Percentiles rank a stretch among this genome's conserved stretches.
These are phyloP conservation scores for Hypoxylon sp. DNA, from an alignment of 2,329 filamentous ascomycete species.

Conservation along the genomic window DNA sequence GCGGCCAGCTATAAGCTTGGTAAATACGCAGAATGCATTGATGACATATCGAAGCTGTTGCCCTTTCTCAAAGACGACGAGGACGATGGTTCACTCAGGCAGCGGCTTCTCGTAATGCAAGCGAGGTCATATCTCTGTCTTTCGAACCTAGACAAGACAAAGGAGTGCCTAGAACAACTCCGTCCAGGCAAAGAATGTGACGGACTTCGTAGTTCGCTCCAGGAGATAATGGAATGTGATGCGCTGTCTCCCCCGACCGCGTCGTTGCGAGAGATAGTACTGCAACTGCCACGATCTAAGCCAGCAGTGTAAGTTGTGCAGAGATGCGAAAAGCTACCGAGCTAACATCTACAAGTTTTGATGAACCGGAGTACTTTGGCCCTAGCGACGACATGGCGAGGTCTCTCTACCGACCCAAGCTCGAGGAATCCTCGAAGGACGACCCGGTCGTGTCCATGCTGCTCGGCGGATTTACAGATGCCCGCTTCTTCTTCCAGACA, in stretches of 20 bases:
- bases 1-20: slow-evolving; percentile 31
- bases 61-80: slow-evolving; percentile 5
- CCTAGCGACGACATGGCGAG: slow-evolving; percentile 26
- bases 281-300: slow-evolving; percentile 30
- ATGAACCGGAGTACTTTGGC: slow-evolving; percentile 23
- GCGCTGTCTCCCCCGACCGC: neutral
- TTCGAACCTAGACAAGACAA: slow-evolving; percentile 9
- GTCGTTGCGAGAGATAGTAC: slow-evolving; percentile 19
- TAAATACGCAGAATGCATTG: slow-evolving; percentile 25
- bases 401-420: slow-evolving; percentile 23
- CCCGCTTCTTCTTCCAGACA: slow-evolving; percentile 34
- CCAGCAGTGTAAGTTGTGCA: slow-evolving; percentile 21
- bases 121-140: slow-evolving; percentile 25
- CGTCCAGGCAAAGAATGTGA: slow-evolving; percentile 9
- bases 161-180: slow-evolving; percentile 8
- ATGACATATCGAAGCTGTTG: slow-evolving; percentile 15
- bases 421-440: slow-evolving; percentile 14
- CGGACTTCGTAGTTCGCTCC: slow-evolving; percentile 4
- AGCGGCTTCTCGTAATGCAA: slow-evolving; percentile 26
- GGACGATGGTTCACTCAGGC: neutral
- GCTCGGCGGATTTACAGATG: slow-evolving; percentile 33
- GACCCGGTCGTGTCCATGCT: slow-evolving; percentile 33
- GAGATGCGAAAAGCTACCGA: neutral
- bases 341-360: slow-evolving; percentile 22
- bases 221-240: neutral